Base-by-base conservation (phyloP, 78 protist species). In the Cavenderia fasciculata region DNA sequence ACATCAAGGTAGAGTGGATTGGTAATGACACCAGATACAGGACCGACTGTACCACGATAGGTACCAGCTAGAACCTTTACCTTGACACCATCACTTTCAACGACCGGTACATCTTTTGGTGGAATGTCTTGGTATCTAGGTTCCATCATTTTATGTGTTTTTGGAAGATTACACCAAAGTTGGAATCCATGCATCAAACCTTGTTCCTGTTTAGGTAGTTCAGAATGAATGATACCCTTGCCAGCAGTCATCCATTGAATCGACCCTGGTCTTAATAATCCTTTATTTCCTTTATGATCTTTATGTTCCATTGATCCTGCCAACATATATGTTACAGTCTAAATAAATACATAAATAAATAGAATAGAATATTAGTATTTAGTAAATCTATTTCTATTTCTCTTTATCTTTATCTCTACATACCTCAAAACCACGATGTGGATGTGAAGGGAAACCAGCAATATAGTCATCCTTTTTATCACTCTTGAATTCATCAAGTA, bases 241-340 rank as follows among this genome's bases (percentile, higher is more conserved):
- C 93, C 97, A 0, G 97, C 96, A 19, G 96, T 89, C 96, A 96
- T 94, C 97, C 97, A 96, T 47, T 94, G 96, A 0, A 82, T 87
- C 1, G 40, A 18, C 4, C 92, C 92, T 7, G 92, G 72, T 29
- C 21, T 74, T 41, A 94, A 63, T 34, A 76, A 25, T 14, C 94
- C 96, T 10, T 36, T 16, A 77, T 94, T 79, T 16, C 94, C 94
- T 46, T 54, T 59, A 33, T 51, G 49, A 87, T 96, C 97, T n/a
- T 51, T 25, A 72, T 93, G 95, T 63, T 70, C 92, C 40, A 73
- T 46, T 4, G 59, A 41, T 4, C 97, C 97, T 36, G 38, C 76
- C 5, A 78, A 19, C 85, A 95, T 85, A 74, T 95, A 93, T 19
- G 97, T 94, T 2, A 95, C 94, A 4, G 97, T 96, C 33, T 94